Conservation (phyloP, 345 rosid genomes). For the Triadica sebifera region DNA sequence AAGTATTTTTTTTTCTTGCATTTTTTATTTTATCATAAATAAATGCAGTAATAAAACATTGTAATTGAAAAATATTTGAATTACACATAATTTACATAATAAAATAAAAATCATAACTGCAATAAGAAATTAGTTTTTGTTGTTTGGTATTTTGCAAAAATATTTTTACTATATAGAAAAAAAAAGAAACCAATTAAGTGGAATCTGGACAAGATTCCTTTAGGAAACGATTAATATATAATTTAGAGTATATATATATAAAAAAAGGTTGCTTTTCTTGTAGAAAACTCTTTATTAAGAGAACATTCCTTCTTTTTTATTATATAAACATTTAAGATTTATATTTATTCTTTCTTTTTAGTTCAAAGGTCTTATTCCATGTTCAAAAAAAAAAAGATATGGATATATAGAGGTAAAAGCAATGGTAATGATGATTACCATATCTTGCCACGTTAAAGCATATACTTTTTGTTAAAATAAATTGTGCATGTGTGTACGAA, state of each 20-base stretch:
- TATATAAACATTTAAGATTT: neutral
- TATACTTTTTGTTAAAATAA: too few relatives aligned
- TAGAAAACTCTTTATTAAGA: neutral
- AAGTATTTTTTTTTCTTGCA: too few relatives aligned
- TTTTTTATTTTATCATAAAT: too few relatives aligned
- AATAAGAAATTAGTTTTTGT: too few relatives aligned
- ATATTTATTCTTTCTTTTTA: neutral
- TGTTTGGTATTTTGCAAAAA: too few relatives aligned
- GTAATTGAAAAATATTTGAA: too few relatives aligned
- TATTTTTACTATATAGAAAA: too few relatives aligned
- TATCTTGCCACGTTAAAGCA: neutral
- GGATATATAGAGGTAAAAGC: neutral
- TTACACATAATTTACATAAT: too few relatives aligned
- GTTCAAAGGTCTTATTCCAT: slow-evolving; percentile 6
- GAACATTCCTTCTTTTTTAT: neutral
- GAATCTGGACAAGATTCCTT: neutral
- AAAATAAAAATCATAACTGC: too few relatives aligned
- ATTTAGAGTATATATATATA: too few relatives aligned
- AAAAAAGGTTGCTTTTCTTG: slow-evolving; percentile 13
- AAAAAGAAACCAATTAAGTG: neutral
- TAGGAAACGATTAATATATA: too few relatives aligned
- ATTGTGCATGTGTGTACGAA: neutral
- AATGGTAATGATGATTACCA: neutral
- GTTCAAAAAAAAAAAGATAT: neutral
- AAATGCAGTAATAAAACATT: too few relatives aligned